Evolutionary conservation across 805 yeast genomes (phyloP).

Genomic region (Teunomyces cretensis): DNA sequence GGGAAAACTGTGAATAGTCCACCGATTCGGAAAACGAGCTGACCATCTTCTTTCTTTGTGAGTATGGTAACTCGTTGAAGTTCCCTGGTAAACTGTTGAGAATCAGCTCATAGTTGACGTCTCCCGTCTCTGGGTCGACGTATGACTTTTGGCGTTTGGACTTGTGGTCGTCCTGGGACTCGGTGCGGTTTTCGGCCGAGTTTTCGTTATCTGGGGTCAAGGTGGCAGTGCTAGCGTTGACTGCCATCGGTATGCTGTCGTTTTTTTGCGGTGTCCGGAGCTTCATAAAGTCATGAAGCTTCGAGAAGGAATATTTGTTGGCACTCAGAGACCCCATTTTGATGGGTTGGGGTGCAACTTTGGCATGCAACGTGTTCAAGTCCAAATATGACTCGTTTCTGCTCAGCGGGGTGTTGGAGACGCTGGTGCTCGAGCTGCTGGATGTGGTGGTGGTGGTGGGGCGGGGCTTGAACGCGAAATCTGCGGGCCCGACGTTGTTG

Average conservation of each 20-base stretch:
- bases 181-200: background rate
- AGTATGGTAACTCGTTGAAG: conserved; percentile 57
- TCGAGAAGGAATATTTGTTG: conserved; percentile 17
- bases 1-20: conserved; percentile 44
- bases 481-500: background rate
- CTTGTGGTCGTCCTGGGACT: conserved; percentile 14
- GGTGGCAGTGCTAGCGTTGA: conserved; percentile 9
- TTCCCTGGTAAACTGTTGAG: conserved; percentile 50
- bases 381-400: conserved; percentile 40
- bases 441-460: background rate
- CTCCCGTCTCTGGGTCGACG: conserved; percentile 23
- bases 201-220: conserved; percentile 9
- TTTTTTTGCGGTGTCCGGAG: conserved; percentile 13
- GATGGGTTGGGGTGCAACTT: conserved; percentile 45
- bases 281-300: conserved; percentile 23
- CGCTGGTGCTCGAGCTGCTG: conserved; percentile 12
- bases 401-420: conserved; percentile 27
- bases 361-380: conserved; percentile 41
- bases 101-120: conserved; percentile 39
- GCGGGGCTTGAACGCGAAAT: background rate
- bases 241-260: conserved; percentile 2
- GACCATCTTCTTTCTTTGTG: conserved; percentile 53
- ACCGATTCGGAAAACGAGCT: conserved; percentile 37
- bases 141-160: conserved; percentile 25
- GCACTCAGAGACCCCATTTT: conserved; percentile 11